A percentile compares a stretch with the other conserved stretches of the same genome.
Evolutionary conservation across 257 asterid species (phyloP).

Genomic region (Buddleja alternifolia): DNA sequence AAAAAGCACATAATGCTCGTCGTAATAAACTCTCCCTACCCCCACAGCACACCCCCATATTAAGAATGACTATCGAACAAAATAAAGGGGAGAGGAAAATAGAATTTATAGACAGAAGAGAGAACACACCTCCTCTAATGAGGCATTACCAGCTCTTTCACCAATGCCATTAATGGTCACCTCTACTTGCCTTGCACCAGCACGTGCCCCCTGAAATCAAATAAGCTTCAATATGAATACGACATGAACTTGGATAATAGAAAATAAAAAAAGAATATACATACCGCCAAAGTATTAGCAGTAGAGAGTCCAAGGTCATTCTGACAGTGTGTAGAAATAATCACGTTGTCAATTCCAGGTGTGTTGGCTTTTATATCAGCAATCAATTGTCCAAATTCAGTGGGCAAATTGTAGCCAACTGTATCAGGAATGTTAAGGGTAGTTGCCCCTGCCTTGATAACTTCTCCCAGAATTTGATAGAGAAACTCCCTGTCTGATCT

Average conservation of each 20-base stretch:
- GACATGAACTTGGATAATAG: constrained; percentile 1
- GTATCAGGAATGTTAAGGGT: constrained; percentile 98
- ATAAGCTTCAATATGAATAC: constrained; percentile 29
- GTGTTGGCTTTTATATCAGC: constrained; percentile 88
- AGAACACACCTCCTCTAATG: constrained; percentile 83
- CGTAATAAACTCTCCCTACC: not conserved
- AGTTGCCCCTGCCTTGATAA: constrained; percentile 93
- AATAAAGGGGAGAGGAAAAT: not conserved
- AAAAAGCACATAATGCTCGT: too few species aligned
- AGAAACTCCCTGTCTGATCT: constrained; percentile 87
- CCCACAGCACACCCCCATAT: not conserved
- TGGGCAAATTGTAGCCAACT: constrained; percentile 81
- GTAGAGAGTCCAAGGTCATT: constrained; percentile 97
- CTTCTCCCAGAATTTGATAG: constrained; percentile 87
- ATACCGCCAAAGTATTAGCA: constrained; percentile 84
- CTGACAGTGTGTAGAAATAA: constrained; percentile 95
- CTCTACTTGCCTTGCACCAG: constrained; percentile 97
- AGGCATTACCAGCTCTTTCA: constrained; percentile 99
- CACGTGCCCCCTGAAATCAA: constrained; percentile 73
- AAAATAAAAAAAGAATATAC: constrained; percentile 27
- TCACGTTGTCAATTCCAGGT: constrained; percentile 83
- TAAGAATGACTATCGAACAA: not conserved
- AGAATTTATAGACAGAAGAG: not conserved
- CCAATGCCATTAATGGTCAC: constrained; percentile 98
- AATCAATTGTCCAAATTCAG: constrained; percentile 80